phyloP scores from a whole-genome alignment of 331 rosid genomes.

The Arachis monticola region DNA sequence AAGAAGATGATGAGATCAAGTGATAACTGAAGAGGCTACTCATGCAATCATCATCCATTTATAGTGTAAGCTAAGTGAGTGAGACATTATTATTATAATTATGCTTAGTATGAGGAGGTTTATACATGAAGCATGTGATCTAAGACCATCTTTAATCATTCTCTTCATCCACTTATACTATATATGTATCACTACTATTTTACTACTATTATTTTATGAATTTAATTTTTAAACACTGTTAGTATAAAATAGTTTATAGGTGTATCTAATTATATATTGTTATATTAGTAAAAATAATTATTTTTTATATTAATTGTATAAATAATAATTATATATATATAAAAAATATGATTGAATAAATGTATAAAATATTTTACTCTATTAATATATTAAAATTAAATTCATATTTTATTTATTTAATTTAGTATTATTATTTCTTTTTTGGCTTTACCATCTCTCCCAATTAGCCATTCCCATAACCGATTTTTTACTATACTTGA shows the following conservation, averaged over 20 bases:
- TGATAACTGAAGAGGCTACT: conserved; percentile 7
- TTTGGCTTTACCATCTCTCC: conserved; percentile 21
- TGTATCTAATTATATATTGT: too few species aligned
- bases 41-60: conserved; percentile 37
- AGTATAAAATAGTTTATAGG: background rate
- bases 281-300: too few species aligned
- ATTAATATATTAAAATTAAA: too few species aligned
- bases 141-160: conserved; percentile 39
- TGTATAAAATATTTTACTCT: too few species aligned
- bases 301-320: too few species aligned
- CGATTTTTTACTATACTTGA: background rate
- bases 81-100: conserved; percentile 2
- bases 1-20: conserved; percentile 18
- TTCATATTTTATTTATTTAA: too few species aligned
- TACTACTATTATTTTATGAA: background rate
- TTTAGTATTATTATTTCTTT: too few species aligned
- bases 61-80: conserved; percentile 46
- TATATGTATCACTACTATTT: background rate
- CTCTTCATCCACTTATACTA: conserved; percentile 22
- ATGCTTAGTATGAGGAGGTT: conserved; percentile 34
- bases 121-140: conserved; percentile 42
- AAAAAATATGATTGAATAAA: too few species aligned
- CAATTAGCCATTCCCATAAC: conserved; percentile 15
- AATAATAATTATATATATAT: too few species aligned
- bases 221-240: background rate